Evolutionary conservation across 768 basidiomycete genomes (phyloP), one percentile per base, ranked within the genome.

Genomic region (Trametes maxima): DNA sequence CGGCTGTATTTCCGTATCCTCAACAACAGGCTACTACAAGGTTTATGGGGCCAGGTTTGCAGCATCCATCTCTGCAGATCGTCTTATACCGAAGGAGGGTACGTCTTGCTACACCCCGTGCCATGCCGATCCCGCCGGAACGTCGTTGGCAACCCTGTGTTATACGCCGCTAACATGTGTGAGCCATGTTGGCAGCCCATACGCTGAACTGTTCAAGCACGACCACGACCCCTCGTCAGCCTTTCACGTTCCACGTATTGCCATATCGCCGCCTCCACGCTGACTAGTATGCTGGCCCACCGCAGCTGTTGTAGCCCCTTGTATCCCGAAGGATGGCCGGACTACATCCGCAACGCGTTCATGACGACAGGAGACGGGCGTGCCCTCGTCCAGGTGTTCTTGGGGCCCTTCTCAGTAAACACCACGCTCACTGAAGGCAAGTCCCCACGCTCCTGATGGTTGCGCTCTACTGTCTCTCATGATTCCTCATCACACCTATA

Each of bases 321-420:
- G 58, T 77, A 79, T 59, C 82, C 82, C 19, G 82, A 83, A 67
- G 81, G 79, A 28, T 82, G 79, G 78, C 81, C 82, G 1, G 83
- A 83, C 60, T 82, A 82, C 67, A 75, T 83, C 54, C 74, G 78
- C n/a, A 81, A 81, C 66, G 75, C 82, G 2, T 84, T 85, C 67
- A 67, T 83, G 11, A 77, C 75, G 0, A 80, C 79, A 19, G 73
- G 78, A 14, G 78, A 82, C 68, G 67, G 74, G 55, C 56, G 68
- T 16, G 78, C 79, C 0, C 73, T 82, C 10, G 78, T 81, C 6
- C 80, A 83, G 24, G 63, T 80, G 8, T 81, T 81, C 62, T 71
- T 82, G 7, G 82, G 81, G 5, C 82, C 82, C 0, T 80, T 82
- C 70, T 74, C 70, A 28, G 77, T 76, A 1, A 68, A 72, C 22